These are phyloP conservation scores for Paragyromitra xinjiangensis DNA, from an alignment of 495 filamentous ascomycete species.

Conservation along the genomic window DNA sequence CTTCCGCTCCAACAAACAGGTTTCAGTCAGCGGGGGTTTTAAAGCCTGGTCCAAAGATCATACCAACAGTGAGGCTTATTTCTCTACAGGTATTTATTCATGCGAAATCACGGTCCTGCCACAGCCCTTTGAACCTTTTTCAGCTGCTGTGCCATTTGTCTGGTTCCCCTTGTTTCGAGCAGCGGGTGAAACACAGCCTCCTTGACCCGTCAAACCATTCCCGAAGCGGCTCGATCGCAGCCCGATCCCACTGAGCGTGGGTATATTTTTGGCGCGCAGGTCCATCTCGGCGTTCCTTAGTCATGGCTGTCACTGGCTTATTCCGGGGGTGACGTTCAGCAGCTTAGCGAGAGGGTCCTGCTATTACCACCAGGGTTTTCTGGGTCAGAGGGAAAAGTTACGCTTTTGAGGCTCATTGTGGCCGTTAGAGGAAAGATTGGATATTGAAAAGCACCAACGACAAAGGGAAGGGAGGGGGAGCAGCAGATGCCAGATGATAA, in stretches of 20 bases:
- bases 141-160: constrained; percentile 27
- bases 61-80: constrained; percentile 30
- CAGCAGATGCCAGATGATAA: constrained; percentile 29
- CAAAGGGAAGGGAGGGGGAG: constrained; percentile 26
- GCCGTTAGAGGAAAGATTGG: constrained; percentile 51
- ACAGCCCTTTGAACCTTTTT: constrained; percentile 37
- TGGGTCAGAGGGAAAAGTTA: constrained; percentile 12
- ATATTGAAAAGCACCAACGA: constrained; percentile 21
- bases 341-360: constrained; percentile 34
- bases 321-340: constrained; percentile 37
- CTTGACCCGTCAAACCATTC: constrained; percentile 32
- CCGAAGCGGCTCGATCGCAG: constrained; percentile 38
- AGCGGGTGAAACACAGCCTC: constrained; percentile 50
- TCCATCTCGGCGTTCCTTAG: constrained; percentile 40
- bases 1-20: constrained; percentile 1
- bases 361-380: constrained; percentile 9
- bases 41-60: neutral
- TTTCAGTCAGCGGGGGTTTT: constrained; percentile 16
- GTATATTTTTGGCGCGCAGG: constrained; percentile 44
- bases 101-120: constrained; percentile 22
- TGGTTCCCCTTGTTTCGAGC: constrained; percentile 43
- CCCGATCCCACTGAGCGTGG: constrained; percentile 33
- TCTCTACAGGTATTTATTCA: constrained; percentile 1
- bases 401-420: constrained; percentile 50
- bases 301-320: constrained; percentile 45